These are phyloP conservation scores for Mercurialis annua DNA, from an alignment of 345 rosid species.

Conservation along the genomic window DNA sequence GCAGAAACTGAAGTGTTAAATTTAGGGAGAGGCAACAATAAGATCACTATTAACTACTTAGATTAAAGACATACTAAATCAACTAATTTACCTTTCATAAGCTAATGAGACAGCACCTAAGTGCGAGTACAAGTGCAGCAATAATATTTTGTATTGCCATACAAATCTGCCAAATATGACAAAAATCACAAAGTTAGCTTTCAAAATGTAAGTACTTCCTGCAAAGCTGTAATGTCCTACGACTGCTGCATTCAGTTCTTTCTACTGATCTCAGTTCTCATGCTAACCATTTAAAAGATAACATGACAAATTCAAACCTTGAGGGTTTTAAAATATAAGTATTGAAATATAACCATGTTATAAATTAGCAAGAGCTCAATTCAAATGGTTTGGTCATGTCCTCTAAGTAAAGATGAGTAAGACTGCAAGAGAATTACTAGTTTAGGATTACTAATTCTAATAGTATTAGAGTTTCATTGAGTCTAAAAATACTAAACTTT, in stretches of 20 bases:
- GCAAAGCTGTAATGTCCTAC: not conserved
- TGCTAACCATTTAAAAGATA: not conserved
- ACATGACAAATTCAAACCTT: not conserved
- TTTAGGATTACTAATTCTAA: too few relatives aligned
- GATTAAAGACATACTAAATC: not conserved
- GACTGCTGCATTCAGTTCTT: not conserved
- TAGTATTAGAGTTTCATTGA: too few relatives aligned
- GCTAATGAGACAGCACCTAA: conserved; percentile 72
- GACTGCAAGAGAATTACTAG: too few relatives aligned
- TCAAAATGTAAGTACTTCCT: not conserved
- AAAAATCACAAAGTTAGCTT: conserved; percentile 20
- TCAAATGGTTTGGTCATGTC: too few relatives aligned
- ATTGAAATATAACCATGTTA: too few relatives aligned
- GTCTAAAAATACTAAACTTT: too few relatives aligned
- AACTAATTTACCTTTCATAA: conserved; percentile 58
- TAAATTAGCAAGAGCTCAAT: not conserved
- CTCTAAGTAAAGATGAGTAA: too few relatives aligned
- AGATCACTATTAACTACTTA: conserved; percentile 8
- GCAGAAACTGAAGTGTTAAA: not conserved
- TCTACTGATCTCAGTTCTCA: not conserved
- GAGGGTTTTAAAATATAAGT: not conserved
- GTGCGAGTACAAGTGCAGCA: conserved; percentile 86
- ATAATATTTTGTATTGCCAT: conserved; percentile 85
- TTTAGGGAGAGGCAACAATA: not conserved
- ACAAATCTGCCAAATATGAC: conserved; percentile 55